A percentile compares a stretch with the other conserved stretches of the same genome.
phyloP scores from a whole-genome alignment of 805 yeast genomes.

The Yarrowia alimentaria region DNA sequence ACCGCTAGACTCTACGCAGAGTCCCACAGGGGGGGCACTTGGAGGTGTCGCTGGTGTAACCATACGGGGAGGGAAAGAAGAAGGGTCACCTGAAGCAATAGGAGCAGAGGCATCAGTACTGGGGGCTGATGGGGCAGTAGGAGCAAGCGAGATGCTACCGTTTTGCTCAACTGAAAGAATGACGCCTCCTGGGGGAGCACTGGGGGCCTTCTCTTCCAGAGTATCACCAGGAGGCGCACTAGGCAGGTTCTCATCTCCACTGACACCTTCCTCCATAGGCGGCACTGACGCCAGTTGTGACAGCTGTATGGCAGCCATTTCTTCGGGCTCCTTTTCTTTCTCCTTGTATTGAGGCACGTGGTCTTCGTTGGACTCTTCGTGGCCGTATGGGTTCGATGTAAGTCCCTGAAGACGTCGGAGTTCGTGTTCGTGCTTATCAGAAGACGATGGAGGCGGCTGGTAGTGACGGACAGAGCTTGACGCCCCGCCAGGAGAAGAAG shows the following conservation, averaged over 20 bases:
- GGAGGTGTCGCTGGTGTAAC: too few relatives aligned
- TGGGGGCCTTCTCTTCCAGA: too few relatives aligned
- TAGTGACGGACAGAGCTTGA: too few relatives aligned
- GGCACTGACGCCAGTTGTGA: slow-evolving; percentile 5
- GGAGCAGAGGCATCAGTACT: neutral
- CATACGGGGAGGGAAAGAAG: too few relatives aligned
- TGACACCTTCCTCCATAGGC: neutral
- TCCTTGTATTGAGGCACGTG: slow-evolving; percentile 22
- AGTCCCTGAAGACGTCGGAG: slow-evolving; percentile 8
- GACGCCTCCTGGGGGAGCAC: too few relatives aligned
- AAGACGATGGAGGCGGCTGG: neutral
- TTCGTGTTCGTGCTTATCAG: slow-evolving; percentile 12
- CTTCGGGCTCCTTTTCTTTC: slow-evolving; percentile 19
- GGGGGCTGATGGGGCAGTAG: too few relatives aligned
- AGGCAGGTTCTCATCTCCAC: neutral
- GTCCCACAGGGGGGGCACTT: too few relatives aligned
- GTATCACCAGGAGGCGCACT: slow-evolving; percentile 4
- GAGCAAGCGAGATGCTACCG: too few relatives aligned
- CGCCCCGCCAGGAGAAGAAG: neutral
- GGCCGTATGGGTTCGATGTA: neutral
- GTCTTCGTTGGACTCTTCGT: slow-evolving; percentile 11
- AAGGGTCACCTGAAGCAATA: too few relatives aligned
- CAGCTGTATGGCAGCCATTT: slow-evolving; percentile 1
- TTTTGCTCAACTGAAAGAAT: too few relatives aligned
- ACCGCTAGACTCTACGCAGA: too few relatives aligned